Evolutionary conservation across 495 filamentous ascomycete genomes (phyloP).

Genomic region (Aspergillus asperescens): DNA sequence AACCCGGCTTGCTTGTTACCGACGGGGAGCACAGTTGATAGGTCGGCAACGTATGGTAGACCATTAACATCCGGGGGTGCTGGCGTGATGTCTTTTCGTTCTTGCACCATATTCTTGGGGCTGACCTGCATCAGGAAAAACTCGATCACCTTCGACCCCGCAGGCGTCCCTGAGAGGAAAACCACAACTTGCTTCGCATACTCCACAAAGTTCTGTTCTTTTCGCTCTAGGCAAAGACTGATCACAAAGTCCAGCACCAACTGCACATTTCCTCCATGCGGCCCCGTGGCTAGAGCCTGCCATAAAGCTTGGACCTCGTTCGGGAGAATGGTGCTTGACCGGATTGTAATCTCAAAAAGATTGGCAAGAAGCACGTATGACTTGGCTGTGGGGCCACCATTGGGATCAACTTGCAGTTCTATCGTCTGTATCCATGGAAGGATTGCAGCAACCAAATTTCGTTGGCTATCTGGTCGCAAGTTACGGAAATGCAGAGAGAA

Average conservation of each 20-base stretch:
- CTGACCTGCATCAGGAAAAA: constrained; percentile 85
- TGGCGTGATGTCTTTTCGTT: constrained; percentile 66
- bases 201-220: constrained; percentile 95
- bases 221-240: constrained; percentile 79
- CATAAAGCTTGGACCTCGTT: constrained; percentile 97
- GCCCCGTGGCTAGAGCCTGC: constrained; percentile 93
- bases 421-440: constrained; percentile 95
- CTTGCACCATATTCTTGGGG: constrained; percentile 85
- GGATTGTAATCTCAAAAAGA: constrained; percentile 92
- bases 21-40: constrained; percentile 71
- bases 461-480: constrained; percentile 70
- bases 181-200: constrained; percentile 97
- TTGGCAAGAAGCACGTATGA: constrained; percentile 97
- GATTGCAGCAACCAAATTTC: constrained; percentile 91
- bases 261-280: constrained; percentile 90
- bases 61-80: constrained; percentile 67
- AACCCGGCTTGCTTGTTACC: constrained; percentile 88
- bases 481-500: constrained; percentile 88
- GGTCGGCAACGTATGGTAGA: constrained; percentile 84
- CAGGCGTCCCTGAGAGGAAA: constrained; percentile 85
- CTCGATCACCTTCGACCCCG: constrained; percentile 87
- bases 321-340: constrained; percentile 78
- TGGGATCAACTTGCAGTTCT: constrained; percentile 90
- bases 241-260: constrained; percentile 95
- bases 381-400: constrained; percentile 78